phyloP scores from a whole-genome alignment of 306 rosid species.

The Acacia confusa region DNA sequence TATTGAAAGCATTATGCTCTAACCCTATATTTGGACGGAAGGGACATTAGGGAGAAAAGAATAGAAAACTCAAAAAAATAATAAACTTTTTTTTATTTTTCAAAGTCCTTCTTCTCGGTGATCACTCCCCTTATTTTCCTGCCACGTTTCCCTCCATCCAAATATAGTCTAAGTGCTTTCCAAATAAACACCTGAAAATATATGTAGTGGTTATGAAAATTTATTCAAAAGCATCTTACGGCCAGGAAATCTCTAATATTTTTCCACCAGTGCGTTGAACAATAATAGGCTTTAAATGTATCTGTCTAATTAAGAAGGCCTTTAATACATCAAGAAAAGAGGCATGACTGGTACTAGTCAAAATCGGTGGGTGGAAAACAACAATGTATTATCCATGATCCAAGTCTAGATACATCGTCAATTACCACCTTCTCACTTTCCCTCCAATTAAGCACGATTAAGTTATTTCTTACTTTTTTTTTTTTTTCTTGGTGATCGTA shows the following conservation, averaged over 20 bases:
- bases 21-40: no score
- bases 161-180: slow-evolving; percentile 6
- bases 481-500: no score
- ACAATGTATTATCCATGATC: not conserved
- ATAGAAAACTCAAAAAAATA: no score
- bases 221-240: not conserved
- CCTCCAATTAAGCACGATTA: not conserved
- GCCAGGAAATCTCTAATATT: not conserved
- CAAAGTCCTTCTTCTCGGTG: no score
- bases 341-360: not conserved
- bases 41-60: no score
- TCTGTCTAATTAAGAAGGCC: not conserved
- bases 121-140: no score
- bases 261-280: not conserved
- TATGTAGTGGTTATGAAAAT: not conserved
- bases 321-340: slow-evolving; percentile 23
- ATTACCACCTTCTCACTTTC: not conserved
- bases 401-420: slow-evolving; percentile 2
- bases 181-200: not conserved
- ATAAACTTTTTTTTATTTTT: no score
- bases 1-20: not conserved
- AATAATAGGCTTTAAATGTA: not conserved
- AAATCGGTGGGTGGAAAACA: slow-evolving; percentile 5
- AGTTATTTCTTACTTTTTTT: no score
- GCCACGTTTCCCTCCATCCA: no score